phyloP scores from a whole-genome alignment of 2,329 filamentous ascomycete genomes.

The Zymoseptoria passerinii region DNA sequence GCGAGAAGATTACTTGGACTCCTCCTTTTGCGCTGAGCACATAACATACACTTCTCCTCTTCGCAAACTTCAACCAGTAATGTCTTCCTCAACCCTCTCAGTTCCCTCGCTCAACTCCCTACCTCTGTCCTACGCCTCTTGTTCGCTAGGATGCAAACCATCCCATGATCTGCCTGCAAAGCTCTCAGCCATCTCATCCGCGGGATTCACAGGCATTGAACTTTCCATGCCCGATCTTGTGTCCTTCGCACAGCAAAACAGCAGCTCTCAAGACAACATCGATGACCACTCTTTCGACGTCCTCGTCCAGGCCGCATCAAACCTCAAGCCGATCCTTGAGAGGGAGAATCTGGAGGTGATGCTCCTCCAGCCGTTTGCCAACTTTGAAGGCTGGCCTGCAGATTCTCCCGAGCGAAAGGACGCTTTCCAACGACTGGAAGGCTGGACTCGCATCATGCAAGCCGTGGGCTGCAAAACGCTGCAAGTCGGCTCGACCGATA shows the following conservation, averaged over 20 bases:
- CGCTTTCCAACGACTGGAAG: constrained; percentile 53
- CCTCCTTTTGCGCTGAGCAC: background rate
- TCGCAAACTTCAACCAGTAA: background rate
- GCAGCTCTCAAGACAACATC: constrained; percentile 32
- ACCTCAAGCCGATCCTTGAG: constrained; percentile 49
- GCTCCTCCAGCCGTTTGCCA: constrained; percentile 67
- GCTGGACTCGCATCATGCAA: constrained; percentile 66
- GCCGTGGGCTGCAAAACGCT: constrained; percentile 61
- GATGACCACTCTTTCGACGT: constrained; percentile 51
- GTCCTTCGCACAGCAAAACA: constrained; percentile 43
- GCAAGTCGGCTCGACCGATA: constrained; percentile 60
- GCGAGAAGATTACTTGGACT: background rate
- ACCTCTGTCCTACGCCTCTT: constrained; percentile 48
- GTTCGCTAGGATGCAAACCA: constrained; percentile 44
- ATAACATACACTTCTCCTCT: background rate
- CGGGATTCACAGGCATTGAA: constrained; percentile 62
- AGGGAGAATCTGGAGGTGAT: constrained; percentile 52
- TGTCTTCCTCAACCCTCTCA: background rate
- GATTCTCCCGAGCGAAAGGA: constrained; percentile 51
- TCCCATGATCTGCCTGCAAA: constrained; percentile 51
- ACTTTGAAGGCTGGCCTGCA: constrained; percentile 66
- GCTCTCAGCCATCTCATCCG: constrained; percentile 53
- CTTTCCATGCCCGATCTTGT: constrained; percentile 66
- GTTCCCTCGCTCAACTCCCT: constrained; percentile 27
- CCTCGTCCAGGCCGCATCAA: constrained; percentile 46